Percentiles rank a stretch among this genome's conserved stretches.
These are phyloP conservation scores for Vitis labrusca DNA, from an alignment of 164 flowering plant genomes.

Conservation along the genomic window DNA sequence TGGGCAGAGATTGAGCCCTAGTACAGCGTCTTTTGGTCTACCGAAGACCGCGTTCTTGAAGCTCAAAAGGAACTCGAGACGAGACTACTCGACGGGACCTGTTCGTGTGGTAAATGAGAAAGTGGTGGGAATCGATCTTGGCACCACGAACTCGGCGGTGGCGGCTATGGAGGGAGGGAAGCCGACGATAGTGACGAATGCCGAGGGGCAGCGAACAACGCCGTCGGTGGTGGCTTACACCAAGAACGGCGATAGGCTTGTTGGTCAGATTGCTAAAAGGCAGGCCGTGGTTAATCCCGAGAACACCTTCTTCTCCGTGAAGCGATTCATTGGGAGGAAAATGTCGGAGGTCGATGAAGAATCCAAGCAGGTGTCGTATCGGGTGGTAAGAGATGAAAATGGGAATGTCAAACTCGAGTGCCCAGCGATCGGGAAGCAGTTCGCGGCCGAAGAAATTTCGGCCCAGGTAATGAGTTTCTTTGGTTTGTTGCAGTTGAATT, in stretches of 20 bases:
- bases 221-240: too few species aligned
- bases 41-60: conserved; percentile 18
- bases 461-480: conserved; percentile 46
- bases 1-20: conserved; percentile 18
- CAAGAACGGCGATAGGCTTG: conserved; percentile 16
- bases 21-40: not conserved
- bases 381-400: conserved; percentile 41
- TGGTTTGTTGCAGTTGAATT: not conserved
- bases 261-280: conserved; percentile 70
- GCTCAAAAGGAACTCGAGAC: conserved; percentile 4
- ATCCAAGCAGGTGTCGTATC: conserved; percentile 56
- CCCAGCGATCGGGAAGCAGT: conserved; percentile 65
- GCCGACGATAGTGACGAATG: too few species aligned
- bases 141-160: conserved; percentile 46
- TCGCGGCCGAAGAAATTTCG: conserved; percentile 78
- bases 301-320: conserved; percentile 71
- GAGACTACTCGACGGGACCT: conserved; percentile 13
- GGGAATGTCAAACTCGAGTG: conserved; percentile 74
- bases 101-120: conserved; percentile 38
- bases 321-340: conserved; percentile 73
- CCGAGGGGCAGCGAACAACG: too few species aligned
- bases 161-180: too few species aligned
- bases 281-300: conserved; percentile 84
- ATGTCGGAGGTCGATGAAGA: conserved; percentile 58
- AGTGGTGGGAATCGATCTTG: conserved; percentile 45